A percentile compares a stretch with the other conserved stretches of the same genome.
These are phyloP conservation scores for Hirsutella minnesotensis DNA, from an alignment of 2,329 filamentous ascomycete species.

Conservation along the genomic window DNA sequence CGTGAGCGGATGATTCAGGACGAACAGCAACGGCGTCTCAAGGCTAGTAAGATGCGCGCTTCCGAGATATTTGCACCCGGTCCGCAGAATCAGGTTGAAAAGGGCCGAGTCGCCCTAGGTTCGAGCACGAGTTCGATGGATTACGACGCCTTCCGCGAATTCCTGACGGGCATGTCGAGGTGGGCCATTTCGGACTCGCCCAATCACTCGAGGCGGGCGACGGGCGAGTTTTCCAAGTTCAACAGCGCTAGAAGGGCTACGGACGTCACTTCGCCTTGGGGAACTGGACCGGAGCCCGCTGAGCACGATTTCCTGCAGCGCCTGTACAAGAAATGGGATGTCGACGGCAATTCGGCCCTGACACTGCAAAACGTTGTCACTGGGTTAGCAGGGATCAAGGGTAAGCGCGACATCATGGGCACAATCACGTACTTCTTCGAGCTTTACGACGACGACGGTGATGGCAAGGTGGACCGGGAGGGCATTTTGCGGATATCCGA, in stretches of 20 bases:
- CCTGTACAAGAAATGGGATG: constrained; percentile 81
- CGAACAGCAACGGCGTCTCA: constrained; percentile 54
- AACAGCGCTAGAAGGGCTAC: constrained; percentile 39
- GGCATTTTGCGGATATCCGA: constrained; percentile 93
- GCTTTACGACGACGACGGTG: constrained; percentile 84
- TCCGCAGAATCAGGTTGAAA: constrained; percentile 50
- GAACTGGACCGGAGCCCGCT: constrained; percentile 53
- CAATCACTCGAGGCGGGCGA: constrained; percentile 38
- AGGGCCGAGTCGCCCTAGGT: constrained; percentile 77
- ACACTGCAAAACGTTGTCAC: constrained; percentile 87
- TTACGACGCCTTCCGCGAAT: constrained; percentile 91
- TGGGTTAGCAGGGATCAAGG: constrained; percentile 83
- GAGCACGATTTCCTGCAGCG: constrained; percentile 91
- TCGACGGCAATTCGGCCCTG: constrained; percentile 62
- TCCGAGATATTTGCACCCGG: constrained; percentile 23
- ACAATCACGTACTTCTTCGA: constrained; percentile 98
- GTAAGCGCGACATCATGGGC: constrained; percentile 91
- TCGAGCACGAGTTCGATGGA: constrained; percentile 92
- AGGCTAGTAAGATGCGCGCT: constrained; percentile 37
- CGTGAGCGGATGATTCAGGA: constrained; percentile 67
- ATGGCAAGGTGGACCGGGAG: constrained; percentile 87
- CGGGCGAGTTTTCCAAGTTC: constrained; percentile 45
- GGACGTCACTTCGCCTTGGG: constrained; percentile 39
- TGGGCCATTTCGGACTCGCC: constrained; percentile 91
- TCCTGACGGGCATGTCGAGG: constrained; percentile 76